Base-by-base conservation (phyloP, 1,284 basidiomycete species). In the Somion occarium region DNA sequence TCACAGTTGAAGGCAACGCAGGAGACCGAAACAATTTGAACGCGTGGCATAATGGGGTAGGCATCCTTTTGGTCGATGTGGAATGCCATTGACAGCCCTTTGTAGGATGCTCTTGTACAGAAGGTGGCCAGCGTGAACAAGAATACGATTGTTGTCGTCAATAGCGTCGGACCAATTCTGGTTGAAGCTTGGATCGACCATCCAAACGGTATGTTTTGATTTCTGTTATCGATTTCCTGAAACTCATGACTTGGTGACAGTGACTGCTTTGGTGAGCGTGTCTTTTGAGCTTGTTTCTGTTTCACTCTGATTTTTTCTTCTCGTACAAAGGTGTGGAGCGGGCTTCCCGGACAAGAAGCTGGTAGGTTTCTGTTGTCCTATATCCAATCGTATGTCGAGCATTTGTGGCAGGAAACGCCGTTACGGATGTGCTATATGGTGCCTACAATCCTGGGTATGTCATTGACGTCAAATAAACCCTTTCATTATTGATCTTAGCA, bases 21-120 rank as follows among this genome's bases (percentile, higher is more conserved):
- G 85, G 85, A 5, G 88, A 91, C 61, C 75, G 86, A 26, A 89
- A 90, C 61, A 83, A 91, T 59, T 68, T 91, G 11, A 76, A 78
- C 19, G 74, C 87, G 0, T 91, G 88, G 88, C 79, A 77, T 58
- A 73, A 69, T 44, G 80, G 80, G 5, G 69, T 62, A 56, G 44
- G 60, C 64, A 20, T 34, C 26, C 39, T n/a, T 24, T 18, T n/a
- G 25, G 9, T n/a, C 12, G 15, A 19, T n/a, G 26, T 3, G 18
- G 25, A 37, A 30, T 12, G 41, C 22, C 23, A 26, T 5, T 22
- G 18, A 38, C 43, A 44, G n/a, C 18, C n/a, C 25, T 9, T 3
- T 44, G 7, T 26, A 79, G 76, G 85, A 88, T 58, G 73, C 75
- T 11, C 69, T 83, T 3, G 78, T 84, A 11, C 61, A 71, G 26